Conservation (phyloP, 768 basidiomycete genomes). For the Rossbeevera mucosa region DNA sequence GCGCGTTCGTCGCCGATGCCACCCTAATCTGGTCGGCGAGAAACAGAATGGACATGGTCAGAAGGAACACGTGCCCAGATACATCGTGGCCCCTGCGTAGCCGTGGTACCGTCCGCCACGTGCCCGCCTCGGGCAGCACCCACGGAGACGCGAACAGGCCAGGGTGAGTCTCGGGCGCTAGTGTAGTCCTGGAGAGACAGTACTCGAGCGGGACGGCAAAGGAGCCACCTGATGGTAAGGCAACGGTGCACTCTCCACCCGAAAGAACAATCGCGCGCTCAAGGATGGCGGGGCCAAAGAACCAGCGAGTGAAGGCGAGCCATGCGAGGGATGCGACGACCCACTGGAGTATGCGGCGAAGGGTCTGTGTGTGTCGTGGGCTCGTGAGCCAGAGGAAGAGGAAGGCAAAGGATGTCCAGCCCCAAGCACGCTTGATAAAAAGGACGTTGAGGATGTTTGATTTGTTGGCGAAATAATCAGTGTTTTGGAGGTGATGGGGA, state of each 20-base stretch:
- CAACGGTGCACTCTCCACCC: conserved; percentile 74
- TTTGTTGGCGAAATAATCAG: conserved; percentile 78
- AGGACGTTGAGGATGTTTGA: conserved; percentile 74
- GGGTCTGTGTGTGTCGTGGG: conserved; percentile 40
- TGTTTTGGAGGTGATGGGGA: conserved; percentile 58
- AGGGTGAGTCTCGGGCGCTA: conserved; percentile 63
- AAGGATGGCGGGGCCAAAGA: conserved; percentile 78
- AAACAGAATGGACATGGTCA: conserved; percentile 75
- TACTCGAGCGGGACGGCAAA: conserved; percentile 52
- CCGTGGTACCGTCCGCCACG: conserved; percentile 52
- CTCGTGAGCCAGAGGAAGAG: conserved; percentile 54
- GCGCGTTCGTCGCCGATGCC: conserved; percentile 43
- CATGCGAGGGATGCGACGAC: conserved; percentile 58
- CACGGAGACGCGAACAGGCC: conserved; percentile 48
- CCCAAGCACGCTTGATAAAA: conserved; percentile 92
- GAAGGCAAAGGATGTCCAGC: conserved; percentile 76
- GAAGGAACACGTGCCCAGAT: conserved; percentile 89
- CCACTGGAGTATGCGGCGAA: conserved; percentile 49
- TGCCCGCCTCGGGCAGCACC: conserved; percentile 30
- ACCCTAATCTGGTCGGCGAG: conserved; percentile 62
- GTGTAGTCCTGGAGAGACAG: conserved; percentile 46
- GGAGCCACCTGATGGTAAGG: conserved; percentile 50
- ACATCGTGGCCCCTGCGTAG: conserved; percentile 85
- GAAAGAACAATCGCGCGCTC: conserved; percentile 60
- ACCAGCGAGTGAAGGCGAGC: conserved; percentile 78